Evolutionary conservation across 805 yeast species (phyloP), one percentile per base, ranked within the genome.

Genomic region (Vanderwaltozyma yarrowii): DNA sequence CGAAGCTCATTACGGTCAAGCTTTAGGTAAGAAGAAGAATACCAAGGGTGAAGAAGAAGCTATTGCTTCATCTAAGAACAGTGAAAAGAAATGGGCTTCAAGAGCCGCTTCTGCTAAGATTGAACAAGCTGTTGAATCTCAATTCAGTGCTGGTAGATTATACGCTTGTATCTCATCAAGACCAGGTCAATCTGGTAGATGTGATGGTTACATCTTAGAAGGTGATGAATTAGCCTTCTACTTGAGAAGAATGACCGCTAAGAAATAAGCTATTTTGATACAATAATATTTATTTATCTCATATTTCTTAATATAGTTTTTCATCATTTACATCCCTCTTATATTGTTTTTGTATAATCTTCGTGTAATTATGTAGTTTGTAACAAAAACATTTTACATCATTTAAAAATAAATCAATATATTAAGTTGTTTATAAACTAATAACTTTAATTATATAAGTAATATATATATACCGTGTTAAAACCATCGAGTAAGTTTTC

Each of bases 181-280:
- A 80, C 98, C 98, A 71, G 98, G 98, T 73, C 98, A 92, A 80
- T 83, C 95, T 58, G 98, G 98, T 74, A 94, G 98, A 78, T 81
- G 87, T 76, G 98, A 92, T 71, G 98, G 98, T 75, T 92, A 92
- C 94, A 82, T 92, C 75, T 84, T 92, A 71, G 98, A 92, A 80
- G 98, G 98, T 76, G 98, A 92, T 71, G 98, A 92, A 78, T 86
- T 92, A 73, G 97, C 97, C 71, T 92, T 92, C 94, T 92, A 92
- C 95, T 81, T 92, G 72, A 87, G 95, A 82, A 89, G 95, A 86
- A 78, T 92, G 74, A 80, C 95, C 71, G 94, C 96, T 70, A 89
- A 92, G 88, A 92, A 89, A 83, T 89, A 87, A 80, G 61, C 33
- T 35, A 26, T 21, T 21, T 16, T 30, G 14, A 23, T 34, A 34